phyloP scores from a whole-genome alignment of 768 basidiomycete genomes.

The Phlebiopsis flavidoalba region DNA sequence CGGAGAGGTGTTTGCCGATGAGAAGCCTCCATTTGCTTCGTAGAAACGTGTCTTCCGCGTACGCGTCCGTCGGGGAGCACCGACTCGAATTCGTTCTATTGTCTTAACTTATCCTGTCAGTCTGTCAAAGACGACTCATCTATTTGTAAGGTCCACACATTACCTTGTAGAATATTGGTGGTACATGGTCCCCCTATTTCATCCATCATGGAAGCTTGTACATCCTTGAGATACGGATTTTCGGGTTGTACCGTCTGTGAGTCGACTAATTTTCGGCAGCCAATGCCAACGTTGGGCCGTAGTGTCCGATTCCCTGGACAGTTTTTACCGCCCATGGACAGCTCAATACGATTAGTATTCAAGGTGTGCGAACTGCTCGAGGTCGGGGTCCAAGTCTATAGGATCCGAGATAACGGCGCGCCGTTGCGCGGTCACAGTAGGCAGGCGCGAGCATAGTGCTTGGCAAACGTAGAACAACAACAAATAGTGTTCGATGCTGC shows the following conservation, averaged over 20 bases:
- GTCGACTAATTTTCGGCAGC: not conserved
- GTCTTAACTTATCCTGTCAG: no score
- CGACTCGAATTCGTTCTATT: not conserved
- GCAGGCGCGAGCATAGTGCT: not conserved
- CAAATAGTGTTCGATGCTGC: constrained; percentile 3
- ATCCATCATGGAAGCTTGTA: not conserved
- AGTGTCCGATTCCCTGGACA: not conserved
- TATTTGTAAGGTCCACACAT: not conserved
- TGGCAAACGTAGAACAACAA: not conserved
- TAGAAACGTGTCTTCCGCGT: not conserved
- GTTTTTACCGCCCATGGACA: not conserved
- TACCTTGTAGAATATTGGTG: not conserved
- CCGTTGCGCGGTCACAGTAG: constrained; percentile 5
- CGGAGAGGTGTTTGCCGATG: constrained; percentile 5
- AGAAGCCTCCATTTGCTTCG: not conserved
- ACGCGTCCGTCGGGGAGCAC: not conserved
- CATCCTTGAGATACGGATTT: not conserved
- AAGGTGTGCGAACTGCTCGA: not conserved
- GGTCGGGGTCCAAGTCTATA: not conserved
- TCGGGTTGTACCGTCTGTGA: not conserved
- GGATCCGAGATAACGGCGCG: not conserved
- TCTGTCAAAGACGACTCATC: not conserved
- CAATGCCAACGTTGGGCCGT: not conserved
- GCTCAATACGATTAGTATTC: not conserved
- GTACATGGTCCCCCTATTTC: no score